phyloP scores from a whole-genome alignment of 495 filamentous ascomycete genomes.

The Hamigera avellanea region DNA sequence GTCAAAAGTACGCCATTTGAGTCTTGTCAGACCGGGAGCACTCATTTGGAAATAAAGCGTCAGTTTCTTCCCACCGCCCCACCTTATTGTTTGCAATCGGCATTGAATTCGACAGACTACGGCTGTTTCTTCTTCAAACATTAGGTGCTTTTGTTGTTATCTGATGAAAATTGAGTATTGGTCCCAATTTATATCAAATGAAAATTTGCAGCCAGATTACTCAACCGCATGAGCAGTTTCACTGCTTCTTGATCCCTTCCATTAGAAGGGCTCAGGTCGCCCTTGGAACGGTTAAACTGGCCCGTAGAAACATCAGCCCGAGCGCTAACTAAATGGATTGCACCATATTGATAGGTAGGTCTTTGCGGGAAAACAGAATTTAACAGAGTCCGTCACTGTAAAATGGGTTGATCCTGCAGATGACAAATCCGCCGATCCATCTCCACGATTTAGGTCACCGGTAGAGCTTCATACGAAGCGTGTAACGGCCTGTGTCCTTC shows the following conservation, averaged over 20 bases:
- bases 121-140: too few relatives aligned
- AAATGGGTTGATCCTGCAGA: slow-evolving; percentile 2
- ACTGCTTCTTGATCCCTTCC: too few relatives aligned
- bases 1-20: slow-evolving; percentile 1
- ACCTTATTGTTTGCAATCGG: background rate
- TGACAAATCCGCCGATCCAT: slow-evolving; percentile 34
- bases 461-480: slow-evolving; percentile 8
- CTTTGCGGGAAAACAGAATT: slow-evolving; percentile 22
- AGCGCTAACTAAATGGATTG: too few relatives aligned
- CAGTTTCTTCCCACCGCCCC: background rate
- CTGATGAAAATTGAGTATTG: too few relatives aligned
- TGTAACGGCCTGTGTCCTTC: slow-evolving; percentile 2
- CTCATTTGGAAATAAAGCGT: slow-evolving; percentile 23
- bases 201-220: too few relatives aligned
- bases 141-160: too few relatives aligned
- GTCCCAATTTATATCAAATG: too few relatives aligned
- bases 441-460: slow-evolving; percentile 29
- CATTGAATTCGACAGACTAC: background rate
- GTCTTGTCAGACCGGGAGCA: slow-evolving; percentile 19
- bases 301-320: too few relatives aligned
- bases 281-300: too few relatives aligned
- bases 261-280: too few relatives aligned
- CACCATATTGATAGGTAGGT: too few relatives aligned
- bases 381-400: slow-evolving; percentile 7
- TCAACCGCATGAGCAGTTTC: too few relatives aligned